Percentiles rank a stretch among this genome's conserved stretches.
Evolutionary conservation across 2,329 filamentous ascomycete genomes (phyloP).

Genomic region (Colletotrichum caudatum): DNA sequence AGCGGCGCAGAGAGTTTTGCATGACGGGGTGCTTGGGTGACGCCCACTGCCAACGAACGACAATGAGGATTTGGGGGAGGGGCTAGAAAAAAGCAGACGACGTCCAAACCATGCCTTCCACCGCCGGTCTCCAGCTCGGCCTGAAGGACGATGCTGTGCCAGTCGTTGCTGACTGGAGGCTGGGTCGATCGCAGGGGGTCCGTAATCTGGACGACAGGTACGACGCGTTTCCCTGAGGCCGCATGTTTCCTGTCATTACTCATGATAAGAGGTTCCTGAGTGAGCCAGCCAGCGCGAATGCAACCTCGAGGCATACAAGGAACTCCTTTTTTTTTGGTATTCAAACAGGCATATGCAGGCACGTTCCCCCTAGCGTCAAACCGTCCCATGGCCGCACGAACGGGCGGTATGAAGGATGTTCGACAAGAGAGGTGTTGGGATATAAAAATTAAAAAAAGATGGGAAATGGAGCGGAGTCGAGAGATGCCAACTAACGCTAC

Average conservation of each 20-base stretch:
- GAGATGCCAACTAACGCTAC: background rate
- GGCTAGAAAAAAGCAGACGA: background rate
- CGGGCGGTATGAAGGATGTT: constrained; percentile 28
- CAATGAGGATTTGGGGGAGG: no score
- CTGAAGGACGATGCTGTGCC: background rate
- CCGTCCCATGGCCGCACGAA: constrained; percentile 31
- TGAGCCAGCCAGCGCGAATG: background rate
- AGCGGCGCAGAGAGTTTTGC: background rate
- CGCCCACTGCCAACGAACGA: background rate
- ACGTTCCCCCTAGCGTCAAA: constrained; percentile 28
- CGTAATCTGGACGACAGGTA: background rate
- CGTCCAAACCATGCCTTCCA: background rate
- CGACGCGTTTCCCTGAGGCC: background rate
- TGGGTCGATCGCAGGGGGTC: background rate
- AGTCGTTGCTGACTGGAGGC: background rate
- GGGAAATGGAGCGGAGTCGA: constrained; percentile 2
- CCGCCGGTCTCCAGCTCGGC: no score
- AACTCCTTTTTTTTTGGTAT: background rate
- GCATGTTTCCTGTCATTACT: background rate
- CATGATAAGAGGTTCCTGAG: background rate
- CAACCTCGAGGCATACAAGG: background rate
- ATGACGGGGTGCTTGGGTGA: background rate
- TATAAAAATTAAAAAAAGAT: constrained; percentile 2
- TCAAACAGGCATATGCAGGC: constrained; percentile 12
- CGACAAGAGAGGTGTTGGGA: constrained; percentile 1